Evolutionary conservation across 1,139 yeast species (phyloP), one percentile per base, ranked within the genome.

Genomic region (Yarrowia galli): DNA sequence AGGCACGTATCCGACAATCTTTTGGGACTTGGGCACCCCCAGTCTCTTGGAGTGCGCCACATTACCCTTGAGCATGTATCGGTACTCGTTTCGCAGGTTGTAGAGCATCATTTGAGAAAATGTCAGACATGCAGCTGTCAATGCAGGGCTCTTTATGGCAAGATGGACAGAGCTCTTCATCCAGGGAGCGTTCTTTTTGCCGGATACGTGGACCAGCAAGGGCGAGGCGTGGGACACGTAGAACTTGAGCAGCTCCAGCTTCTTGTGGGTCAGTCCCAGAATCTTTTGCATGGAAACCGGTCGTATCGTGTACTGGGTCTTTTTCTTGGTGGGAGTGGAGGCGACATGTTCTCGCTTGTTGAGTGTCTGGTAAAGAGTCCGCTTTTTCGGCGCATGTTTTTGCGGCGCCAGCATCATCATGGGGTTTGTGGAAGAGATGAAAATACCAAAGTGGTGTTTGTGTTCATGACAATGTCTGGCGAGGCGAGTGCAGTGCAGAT

Each of bases 181-280:
- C 58, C 58, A 51, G 7, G 42, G 28, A 1, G 58, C 58, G 42
- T 51, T 42, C 15, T 35, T 51, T 15, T 35, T 22, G n/a, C 58
- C 58, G 3, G 58, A 20, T 2, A 42, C 58, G 58, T 51, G 58
- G 6, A 35, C 58, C 42, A 51, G 58, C 25, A 20, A 7, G 13
- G 58, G 58, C 13, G 58, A 51, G 15, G 58, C 58, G 25, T 35
- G 12, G 15, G 15, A 16, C 10, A 51, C 58, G 58, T 51, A 51
- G 42, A 51, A 51, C 28, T 51, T 51, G 58, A 51, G 58, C 58
- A 51, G 58, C 12, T 51, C 58, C 25, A 51, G 58, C 18, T 51
- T 51, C 12, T 20, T 32, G 42, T 35, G 42, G 0, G 58, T 51
- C 28, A 51, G 12, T 8, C 58, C 58, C 7, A 51, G 58, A 6